These are phyloP conservation scores for Pachysandra terminalis DNA, from an alignment of 164 flowering plant genomes.

Conservation along the genomic window DNA sequence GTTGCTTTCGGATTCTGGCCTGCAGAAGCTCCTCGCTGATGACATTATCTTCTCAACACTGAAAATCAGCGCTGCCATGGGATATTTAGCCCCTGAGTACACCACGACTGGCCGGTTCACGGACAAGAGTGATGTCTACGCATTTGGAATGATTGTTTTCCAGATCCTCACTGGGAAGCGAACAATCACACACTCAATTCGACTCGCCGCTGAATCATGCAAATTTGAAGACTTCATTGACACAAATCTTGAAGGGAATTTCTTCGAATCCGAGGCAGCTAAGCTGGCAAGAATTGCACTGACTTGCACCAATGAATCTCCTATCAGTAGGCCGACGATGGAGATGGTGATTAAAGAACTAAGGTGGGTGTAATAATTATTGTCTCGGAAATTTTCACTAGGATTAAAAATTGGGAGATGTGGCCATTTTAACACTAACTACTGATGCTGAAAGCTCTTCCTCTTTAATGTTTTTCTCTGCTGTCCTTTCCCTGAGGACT, in stretches of 20 bases:
- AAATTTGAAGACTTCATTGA: conserved; percentile 37
- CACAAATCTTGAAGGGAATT: conserved; percentile 31
- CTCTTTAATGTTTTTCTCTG: neutral
- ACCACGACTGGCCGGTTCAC: conserved; percentile 54
- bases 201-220: conserved; percentile 28
- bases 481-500: conserved; percentile 14
- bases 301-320: conserved; percentile 37
- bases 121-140: conserved; percentile 52
- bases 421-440: conserved; percentile 1
- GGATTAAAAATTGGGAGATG: neutral
- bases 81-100: conserved; percentile 63
- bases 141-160: conserved; percentile 51
- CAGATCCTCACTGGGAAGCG: conserved; percentile 47
- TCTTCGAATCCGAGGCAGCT: conserved; percentile 33
- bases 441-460: conserved; percentile 3
- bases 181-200: conserved; percentile 25
- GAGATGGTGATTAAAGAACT: conserved; percentile 37
- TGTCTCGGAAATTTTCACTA: neutral
- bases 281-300: conserved; percentile 35
- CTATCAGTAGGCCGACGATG: conserved; percentile 43
- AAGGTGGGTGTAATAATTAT: conserved; percentile 17
- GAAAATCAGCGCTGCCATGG: conserved; percentile 55
- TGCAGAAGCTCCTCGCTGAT: conserved; percentile 47
- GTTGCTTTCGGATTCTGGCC: conserved; percentile 46
- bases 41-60: conserved; percentile 49